phyloP scores from a whole-genome alignment of 2,329 filamentous ascomycete species.

The Cordyceps javanica region DNA sequence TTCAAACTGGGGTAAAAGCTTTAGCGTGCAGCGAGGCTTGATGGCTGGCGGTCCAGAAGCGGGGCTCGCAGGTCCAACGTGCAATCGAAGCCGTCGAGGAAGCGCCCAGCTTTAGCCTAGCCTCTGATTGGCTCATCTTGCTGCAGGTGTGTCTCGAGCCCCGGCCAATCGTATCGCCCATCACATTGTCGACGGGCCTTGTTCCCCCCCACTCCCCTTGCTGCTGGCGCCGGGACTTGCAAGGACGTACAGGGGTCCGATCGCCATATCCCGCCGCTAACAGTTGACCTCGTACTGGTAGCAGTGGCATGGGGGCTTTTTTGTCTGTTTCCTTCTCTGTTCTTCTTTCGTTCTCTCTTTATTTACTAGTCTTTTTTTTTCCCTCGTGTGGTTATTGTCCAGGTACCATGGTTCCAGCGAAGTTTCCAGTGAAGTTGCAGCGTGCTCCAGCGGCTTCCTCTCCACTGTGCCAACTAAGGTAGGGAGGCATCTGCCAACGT shows the following conservation, averaged over 20 bases:
- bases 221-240: neutral
- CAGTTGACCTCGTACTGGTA: neutral
- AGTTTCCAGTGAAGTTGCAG: too few species aligned
- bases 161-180: slow-evolving; percentile 9
- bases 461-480: too few species aligned
- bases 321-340: too few species aligned
- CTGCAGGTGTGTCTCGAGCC: neutral
- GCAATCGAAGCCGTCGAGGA: slow-evolving; percentile 15
- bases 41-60: slow-evolving; percentile 4
- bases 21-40: slow-evolving; percentile 5
- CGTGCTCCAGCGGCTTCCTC: too few species aligned
- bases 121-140: slow-evolving; percentile 7
- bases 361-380: too few species aligned
- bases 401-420: too few species aligned
- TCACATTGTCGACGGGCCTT: neutral
- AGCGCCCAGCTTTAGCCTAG: slow-evolving; percentile 13
- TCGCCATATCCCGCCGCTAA: slow-evolving; percentile 13
- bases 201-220: neutral
- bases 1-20: too few species aligned
- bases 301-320: too few species aligned
- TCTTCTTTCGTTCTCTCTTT: too few species aligned
- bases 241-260: slow-evolving; percentile 9
- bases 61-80: neutral
- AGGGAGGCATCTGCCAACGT: too few species aligned
- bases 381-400: too few species aligned